phyloP scores from a whole-genome alignment of 2,329 filamentous ascomycete genomes.

The Pyrenophora teres region DNA sequence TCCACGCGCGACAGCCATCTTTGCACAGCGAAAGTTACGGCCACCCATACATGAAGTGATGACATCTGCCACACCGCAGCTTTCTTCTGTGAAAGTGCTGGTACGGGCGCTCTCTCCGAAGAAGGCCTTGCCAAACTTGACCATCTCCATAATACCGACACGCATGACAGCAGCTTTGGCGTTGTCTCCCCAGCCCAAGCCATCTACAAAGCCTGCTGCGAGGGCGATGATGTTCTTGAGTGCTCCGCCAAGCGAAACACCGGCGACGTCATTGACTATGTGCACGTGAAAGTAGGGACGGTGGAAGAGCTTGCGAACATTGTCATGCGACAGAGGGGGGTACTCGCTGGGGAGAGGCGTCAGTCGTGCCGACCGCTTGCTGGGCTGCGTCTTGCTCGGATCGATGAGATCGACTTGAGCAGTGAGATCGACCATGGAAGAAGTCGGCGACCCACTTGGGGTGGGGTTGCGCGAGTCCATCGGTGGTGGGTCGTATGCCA shows the following conservation, averaged over 20 bases:
- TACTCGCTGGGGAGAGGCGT: constrained; percentile 79
- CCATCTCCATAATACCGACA: constrained; percentile 93
- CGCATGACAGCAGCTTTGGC: constrained; percentile 99
- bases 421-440: constrained; percentile 56
- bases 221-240: constrained; percentile 97
- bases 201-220: constrained; percentile 92
- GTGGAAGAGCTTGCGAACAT: constrained; percentile 87
- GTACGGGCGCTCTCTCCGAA: constrained; percentile 81
- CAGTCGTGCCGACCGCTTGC: constrained; percentile 69
- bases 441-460: constrained; percentile 56
- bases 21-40: constrained; percentile 92
- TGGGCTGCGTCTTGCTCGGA: constrained; percentile 58
- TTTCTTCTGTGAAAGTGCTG: constrained; percentile 94
- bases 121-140: constrained; percentile 92
- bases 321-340: constrained; percentile 81
- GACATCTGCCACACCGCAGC: constrained; percentile 90
- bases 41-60: constrained; percentile 93
- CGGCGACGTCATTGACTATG: constrained; percentile 92
- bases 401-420: constrained; percentile 57
- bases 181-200: constrained; percentile 96
- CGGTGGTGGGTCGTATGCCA: constrained; percentile 90
- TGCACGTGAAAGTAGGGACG: constrained; percentile 97
- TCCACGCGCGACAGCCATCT: constrained; percentile 79
- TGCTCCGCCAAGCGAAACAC: constrained; percentile 90
- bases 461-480: constrained; percentile 82